These are phyloP conservation scores for Trichophyton benhamiae DNA, from an alignment of 2,329 filamentous ascomycete species.

Conservation along the genomic window DNA sequence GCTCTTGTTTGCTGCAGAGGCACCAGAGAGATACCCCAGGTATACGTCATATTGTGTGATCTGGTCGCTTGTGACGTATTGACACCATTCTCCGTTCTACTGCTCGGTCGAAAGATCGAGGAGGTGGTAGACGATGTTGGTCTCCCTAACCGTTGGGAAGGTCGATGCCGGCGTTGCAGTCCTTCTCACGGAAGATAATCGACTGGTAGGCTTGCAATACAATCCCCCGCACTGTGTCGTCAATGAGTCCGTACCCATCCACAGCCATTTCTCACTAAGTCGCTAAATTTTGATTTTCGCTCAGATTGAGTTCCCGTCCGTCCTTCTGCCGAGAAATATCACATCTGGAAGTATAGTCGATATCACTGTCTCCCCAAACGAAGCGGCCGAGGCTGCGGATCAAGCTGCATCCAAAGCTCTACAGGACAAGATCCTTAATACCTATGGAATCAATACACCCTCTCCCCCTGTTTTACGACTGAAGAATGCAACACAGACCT, in stretches of 20 bases:
- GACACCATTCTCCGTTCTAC: neutral
- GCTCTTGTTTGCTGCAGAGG: neutral
- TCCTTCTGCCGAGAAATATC: constrained; percentile 89
- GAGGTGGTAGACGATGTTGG: constrained; percentile 71
- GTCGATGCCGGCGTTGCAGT: constrained; percentile 98
- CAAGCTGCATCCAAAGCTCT: constrained; percentile 67
- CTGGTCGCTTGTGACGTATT: neutral
- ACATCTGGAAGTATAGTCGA: constrained; percentile 94
- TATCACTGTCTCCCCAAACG: constrained; percentile 86
- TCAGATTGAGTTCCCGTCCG: constrained; percentile 97
- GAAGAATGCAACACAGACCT: constrained; percentile 97
- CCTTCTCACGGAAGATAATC: constrained; percentile 89
- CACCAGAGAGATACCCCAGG: neutral
- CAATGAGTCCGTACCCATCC: neutral
- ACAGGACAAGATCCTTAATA: constrained; percentile 76
- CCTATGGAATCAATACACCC: constrained; percentile 73
- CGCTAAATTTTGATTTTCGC: neutral
- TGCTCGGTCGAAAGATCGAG: constrained; percentile 75
- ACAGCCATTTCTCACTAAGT: neutral
- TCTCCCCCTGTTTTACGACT: constrained; percentile 69
- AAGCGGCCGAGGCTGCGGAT: constrained; percentile 60
- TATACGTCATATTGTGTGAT: neutral
- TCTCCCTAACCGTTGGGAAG: constrained; percentile 97
- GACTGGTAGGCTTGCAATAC: constrained; percentile 53
- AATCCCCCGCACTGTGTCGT: neutral